Evolutionary conservation across 371 early-diverging fungal species (phyloP), one percentile per base, ranked within the genome.

Genomic region (Parasitella parasitica): DNA sequence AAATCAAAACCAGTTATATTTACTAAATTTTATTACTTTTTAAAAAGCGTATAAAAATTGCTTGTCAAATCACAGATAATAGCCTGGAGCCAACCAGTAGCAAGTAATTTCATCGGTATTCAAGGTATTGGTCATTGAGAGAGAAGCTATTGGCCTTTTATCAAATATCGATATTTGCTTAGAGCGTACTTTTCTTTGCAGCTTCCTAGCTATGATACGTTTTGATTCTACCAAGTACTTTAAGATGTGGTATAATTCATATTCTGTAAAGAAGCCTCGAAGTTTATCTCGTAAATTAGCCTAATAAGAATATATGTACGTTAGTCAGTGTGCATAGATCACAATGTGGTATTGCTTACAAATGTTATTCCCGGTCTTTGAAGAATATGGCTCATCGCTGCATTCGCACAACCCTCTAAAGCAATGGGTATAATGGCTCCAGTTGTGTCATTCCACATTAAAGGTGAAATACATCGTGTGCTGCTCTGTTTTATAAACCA

Each of bases 371-470:
- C 68, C 15, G 68, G 68, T 4, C 22, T 11, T 3, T 48, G 13
- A 11, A 68, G 26, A 1, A 68, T 59, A 55, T 63, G 60, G 16
- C 68, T 55, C 22, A 63, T 26, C 5, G 54, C 50, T 26, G 55
- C 39, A 12, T 59, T 48, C n/a, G 43, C 30, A 16, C 50, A 59
- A 32, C 68, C 68, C 39, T 63, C 57, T 20, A 63, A 51, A 0
- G 56, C 64, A 20, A 32, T n/a, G 5, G 24, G 13, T n/a, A 68
- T 54, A 6, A 59, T n/a, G 2, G 55, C 6, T 5, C 68, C 68
- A 0, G 52, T 53, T 0, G 28, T 28, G 51, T 68, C 68, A 36
- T 59, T 37, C 68, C 68, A 68, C 55, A 68, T 55, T 8, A 63
- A 32, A 8, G 63, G 68, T 8, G 49, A 20, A 4, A 58, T 27